Base-by-base conservation (phyloP, 2,329 filamentous ascomycete species). In the Claviceps sp. region DNA sequence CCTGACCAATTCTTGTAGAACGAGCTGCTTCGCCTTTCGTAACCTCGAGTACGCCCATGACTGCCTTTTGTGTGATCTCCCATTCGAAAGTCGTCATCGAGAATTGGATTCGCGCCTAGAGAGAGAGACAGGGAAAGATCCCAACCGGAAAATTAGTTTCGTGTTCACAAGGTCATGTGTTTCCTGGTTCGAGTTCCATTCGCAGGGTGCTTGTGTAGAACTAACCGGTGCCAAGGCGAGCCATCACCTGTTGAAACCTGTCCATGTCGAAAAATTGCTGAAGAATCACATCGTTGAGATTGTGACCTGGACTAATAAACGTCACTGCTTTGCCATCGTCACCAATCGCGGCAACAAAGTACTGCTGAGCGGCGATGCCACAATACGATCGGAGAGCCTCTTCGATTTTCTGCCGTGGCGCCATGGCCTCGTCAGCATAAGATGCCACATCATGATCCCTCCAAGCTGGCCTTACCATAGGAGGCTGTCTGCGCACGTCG, bases 361-460 rank as follows among this genome's bases (percentile, higher is more conserved):
- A 80, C 54, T 67, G 66, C 49, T 71, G 69, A 11, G 71, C 71
- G 1, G 73, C 69, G 45, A 80, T 76, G 39, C 71, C 69, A 56
- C 76, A 79, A 42, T 75, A 67, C 47, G 76, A 71, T 16, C 72
- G 68, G 11, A 81, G 63, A 26, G 73, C 76, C 54, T 72, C 69
- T 37, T 72, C 71, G 37, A 80, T 76, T 58, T 74, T 65, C 74
- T 77, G 44, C 20, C 38, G 4, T 9, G 36, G 45, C 22, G n/a
- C 39, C 23, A n/a, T 54, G 48, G 17, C 26, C 47, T 44, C 47
- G 49, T 53, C 39, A 56, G 55, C 36, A 36, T 36, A 9, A 23
- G 26, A 40, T 29, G 45, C 40, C 17, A 26, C 47, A 55, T 36
- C 2, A 26, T 22, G 16, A 38, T 43, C 3, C n/a, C 45, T 23